Evolutionary conservation across 2,329 filamentous ascomycete genomes (phyloP).

Genomic region (Ceratocystis lukuohia): DNA sequence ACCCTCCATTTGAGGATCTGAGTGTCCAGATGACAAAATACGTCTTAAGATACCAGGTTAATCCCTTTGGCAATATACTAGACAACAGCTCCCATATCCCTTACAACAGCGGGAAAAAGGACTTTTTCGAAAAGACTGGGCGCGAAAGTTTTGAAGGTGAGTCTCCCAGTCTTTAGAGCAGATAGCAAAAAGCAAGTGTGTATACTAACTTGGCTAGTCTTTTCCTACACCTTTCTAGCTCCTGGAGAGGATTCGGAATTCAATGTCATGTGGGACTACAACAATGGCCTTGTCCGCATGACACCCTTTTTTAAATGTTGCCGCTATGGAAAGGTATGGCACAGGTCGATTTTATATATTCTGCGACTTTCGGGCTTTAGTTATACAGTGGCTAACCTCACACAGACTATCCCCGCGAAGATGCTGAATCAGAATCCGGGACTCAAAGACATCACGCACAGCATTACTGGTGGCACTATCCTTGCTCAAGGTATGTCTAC

Average conservation of each 20-base stretch:
- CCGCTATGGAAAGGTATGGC: conserved; percentile 65
- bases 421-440: conserved; percentile 67
- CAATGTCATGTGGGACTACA: conserved; percentile 93
- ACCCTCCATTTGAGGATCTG: conserved; percentile 56
- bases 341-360: not conserved
- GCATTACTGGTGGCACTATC: conserved; percentile 85
- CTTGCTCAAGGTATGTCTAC: conserved; percentile 63
- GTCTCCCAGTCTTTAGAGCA: conserved; percentile 8
- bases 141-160: conserved; percentile 79
- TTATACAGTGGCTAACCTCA: not conserved
- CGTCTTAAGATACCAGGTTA: conserved; percentile 51
- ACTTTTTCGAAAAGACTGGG: conserved; percentile 74
- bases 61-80: conserved; percentile 49
- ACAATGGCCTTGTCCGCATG: conserved; percentile 82
- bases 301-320: conserved; percentile 90
- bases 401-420: conserved; percentile 74
- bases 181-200: not conserved
- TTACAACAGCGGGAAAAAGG: conserved; percentile 88
- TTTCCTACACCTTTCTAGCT: conserved; percentile 68
- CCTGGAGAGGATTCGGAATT: conserved; percentile 54
- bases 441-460: conserved; percentile 78
- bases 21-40: conserved; percentile 43
- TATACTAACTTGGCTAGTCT: conserved; percentile 40
- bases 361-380: not conserved
- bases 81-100: conserved; percentile 64